Evolutionary conservation across 2,329 filamentous ascomycete genomes (phyloP).

Genomic region (Pseudogymnoascus sp.): DNA sequence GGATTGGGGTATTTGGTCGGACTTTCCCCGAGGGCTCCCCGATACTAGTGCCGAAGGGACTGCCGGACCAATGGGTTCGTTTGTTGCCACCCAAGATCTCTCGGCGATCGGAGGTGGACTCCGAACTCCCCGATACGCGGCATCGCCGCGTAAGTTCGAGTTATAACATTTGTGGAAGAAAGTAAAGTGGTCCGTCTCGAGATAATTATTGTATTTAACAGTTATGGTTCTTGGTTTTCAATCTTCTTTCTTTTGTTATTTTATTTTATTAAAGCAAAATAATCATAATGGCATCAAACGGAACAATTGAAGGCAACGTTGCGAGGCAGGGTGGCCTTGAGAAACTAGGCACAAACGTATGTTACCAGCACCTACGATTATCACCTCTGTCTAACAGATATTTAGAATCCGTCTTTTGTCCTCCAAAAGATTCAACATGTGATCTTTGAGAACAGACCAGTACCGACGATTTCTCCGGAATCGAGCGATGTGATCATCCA

Average conservation of each 20-base stretch:
- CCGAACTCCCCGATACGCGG: background rate
- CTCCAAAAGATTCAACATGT: constrained; percentile 41
- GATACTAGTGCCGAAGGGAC: background rate
- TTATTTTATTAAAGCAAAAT: background rate
- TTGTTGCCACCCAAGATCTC: background rate
- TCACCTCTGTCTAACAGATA: background rate
- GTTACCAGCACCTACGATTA: background rate
- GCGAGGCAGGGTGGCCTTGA: background rate
- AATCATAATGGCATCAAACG: background rate
- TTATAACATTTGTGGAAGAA: constrained; percentile 5
- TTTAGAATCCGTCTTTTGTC: constrained; percentile 42
- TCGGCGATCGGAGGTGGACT: background rate
- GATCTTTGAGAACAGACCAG: constrained; percentile 39
- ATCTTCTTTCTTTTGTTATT: background rate
- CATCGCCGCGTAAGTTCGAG: background rate
- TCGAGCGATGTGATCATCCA: constrained; percentile 39
- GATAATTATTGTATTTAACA: background rate
- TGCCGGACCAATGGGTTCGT: background rate
- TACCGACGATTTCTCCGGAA: constrained; percentile 28
- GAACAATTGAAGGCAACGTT: background rate
- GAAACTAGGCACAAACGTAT: background rate
- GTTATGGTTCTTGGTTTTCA: background rate
- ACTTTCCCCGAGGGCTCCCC: background rate
- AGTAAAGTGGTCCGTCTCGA: background rate
- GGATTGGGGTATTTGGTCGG: background rate